These are phyloP conservation scores for Aspergillus hancockii DNA, from an alignment of 495 filamentous ascomycete species.

Conservation along the genomic window DNA sequence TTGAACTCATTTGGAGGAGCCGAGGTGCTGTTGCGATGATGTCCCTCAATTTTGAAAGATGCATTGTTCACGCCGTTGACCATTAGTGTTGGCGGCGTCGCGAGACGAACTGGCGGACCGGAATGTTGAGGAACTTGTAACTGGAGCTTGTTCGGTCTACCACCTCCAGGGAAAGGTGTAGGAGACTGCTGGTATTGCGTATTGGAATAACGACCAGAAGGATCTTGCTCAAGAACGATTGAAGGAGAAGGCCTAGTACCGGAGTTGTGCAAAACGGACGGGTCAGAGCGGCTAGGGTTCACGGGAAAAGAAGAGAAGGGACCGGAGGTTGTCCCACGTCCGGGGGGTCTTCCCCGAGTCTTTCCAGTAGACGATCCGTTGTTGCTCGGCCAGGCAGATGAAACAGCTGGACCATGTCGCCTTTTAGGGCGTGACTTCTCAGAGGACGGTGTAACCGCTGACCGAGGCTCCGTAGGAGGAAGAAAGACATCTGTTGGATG, in stretches of 20 bases:
- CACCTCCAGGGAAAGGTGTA: constrained; percentile 25
- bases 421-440: constrained; percentile 60
- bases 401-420: constrained; percentile 91
- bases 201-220: constrained; percentile 20
- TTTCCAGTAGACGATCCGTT: constrained; percentile 69
- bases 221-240: constrained; percentile 29
- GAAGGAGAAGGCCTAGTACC: constrained; percentile 29
- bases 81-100: constrained; percentile 70
- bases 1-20: constrained; percentile 23
- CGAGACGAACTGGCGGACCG: constrained; percentile 73
- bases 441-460: constrained; percentile 64
- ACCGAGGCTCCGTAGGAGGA: constrained; percentile 62
- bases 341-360: constrained; percentile 81
- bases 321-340: constrained; percentile 69
- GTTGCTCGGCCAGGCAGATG: constrained; percentile 86
- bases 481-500: constrained; percentile 49
- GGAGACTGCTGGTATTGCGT: constrained; percentile 33
- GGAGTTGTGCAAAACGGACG: constrained; percentile 31
- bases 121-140: constrained; percentile 78
- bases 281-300: constrained; percentile 53
- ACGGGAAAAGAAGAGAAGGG: constrained; percentile 88
- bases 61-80: constrained; percentile 63
- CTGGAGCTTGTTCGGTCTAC: constrained; percentile 58
- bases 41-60: constrained; percentile 21
- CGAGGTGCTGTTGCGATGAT: constrained; percentile 30